A percentile compares a stretch with the other conserved stretches of the same genome.
These are phyloP conservation scores for Mrakia frigida DNA, from an alignment of 768 basidiomycete genomes.

Conservation along the genomic window DNA sequence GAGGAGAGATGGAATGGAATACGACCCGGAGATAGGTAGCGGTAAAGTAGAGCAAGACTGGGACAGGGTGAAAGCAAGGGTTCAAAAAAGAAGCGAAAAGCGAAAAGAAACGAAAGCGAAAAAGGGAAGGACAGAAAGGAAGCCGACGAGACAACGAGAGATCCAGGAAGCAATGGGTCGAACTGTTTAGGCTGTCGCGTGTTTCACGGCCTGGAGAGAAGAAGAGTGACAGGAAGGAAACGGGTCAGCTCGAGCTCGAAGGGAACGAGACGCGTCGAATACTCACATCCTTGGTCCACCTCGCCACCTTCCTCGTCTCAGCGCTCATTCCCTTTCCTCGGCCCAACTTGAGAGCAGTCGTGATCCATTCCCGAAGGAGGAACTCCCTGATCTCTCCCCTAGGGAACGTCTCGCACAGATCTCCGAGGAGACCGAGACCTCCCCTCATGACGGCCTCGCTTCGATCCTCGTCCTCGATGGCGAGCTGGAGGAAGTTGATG, in stretches of 20 bases:
- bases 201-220: conserved; percentile 29
- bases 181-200: conserved; percentile 30
- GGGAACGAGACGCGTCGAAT: neutral
- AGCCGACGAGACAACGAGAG: no score
- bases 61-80: no score
- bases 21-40: no score
- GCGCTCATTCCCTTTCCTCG: conserved; percentile 57
- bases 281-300: conserved; percentile 84
- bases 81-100: no score
- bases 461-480: conserved; percentile 74
- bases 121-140: no score
- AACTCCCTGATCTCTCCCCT: conserved; percentile 72
- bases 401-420: conserved; percentile 83
- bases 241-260: neutral
- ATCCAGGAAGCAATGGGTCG: neutral
- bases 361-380: conserved; percentile 69
- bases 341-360: conserved; percentile 65
- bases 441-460: conserved; percentile 70
- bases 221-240: neutral
- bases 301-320: conserved; percentile 81
- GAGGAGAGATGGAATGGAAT: neutral
- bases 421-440: conserved; percentile 81
- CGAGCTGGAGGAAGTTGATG: conserved; percentile 68
- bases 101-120: neutral
- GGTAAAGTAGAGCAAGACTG: no score